These are phyloP conservation scores for Rutstroemia sydowiana DNA, from an alignment of 2,329 filamentous ascomycete genomes.

Conservation along the genomic window DNA sequence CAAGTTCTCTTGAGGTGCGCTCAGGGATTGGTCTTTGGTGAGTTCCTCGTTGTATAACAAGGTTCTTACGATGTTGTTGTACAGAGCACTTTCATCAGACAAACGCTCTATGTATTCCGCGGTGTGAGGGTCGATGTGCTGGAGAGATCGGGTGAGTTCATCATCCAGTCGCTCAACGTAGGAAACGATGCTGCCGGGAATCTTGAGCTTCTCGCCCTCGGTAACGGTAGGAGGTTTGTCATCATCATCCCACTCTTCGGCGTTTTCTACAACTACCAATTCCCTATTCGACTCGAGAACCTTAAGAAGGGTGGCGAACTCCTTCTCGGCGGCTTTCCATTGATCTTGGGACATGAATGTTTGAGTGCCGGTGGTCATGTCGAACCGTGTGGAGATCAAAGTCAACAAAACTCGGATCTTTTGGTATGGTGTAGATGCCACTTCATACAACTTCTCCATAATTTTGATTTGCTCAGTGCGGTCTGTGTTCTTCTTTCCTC, in stretches of 20 bases:
- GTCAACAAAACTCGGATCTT: conserved; percentile 86
- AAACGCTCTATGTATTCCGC: conserved; percentile 97
- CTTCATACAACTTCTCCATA: conserved; percentile 93
- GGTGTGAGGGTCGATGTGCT: conserved; percentile 96
- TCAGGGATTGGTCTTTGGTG: conserved; percentile 60
- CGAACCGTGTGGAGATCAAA: conserved; percentile 88
- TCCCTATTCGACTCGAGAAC: conserved; percentile 73
- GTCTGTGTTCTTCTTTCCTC: conserved; percentile 99
- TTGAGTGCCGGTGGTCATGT: conserved; percentile 71
- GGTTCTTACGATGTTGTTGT: conserved; percentile 84
- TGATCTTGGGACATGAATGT: conserved; percentile 90
- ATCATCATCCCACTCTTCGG: conserved; percentile 98
- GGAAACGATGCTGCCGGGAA: conserved; percentile 90
- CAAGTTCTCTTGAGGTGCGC: conserved; percentile 74
- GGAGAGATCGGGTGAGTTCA: conserved; percentile 92
- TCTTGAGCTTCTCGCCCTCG: conserved; percentile 72
- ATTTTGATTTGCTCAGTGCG: conserved; percentile 88
- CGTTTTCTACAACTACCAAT: conserved; percentile 81
- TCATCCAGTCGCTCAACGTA: conserved; percentile 94
- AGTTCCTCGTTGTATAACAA: conserved; percentile 83
- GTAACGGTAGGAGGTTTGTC: conserved; percentile 78
- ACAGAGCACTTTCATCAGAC: conserved; percentile 81
- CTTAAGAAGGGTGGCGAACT: conserved; percentile 69
- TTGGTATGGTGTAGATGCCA: conserved; percentile 87
- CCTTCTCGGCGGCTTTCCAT: conserved; percentile 90